Conservation (phyloP, 1,284 basidiomycete genomes). For the Rhodotorula sp. region DNA sequence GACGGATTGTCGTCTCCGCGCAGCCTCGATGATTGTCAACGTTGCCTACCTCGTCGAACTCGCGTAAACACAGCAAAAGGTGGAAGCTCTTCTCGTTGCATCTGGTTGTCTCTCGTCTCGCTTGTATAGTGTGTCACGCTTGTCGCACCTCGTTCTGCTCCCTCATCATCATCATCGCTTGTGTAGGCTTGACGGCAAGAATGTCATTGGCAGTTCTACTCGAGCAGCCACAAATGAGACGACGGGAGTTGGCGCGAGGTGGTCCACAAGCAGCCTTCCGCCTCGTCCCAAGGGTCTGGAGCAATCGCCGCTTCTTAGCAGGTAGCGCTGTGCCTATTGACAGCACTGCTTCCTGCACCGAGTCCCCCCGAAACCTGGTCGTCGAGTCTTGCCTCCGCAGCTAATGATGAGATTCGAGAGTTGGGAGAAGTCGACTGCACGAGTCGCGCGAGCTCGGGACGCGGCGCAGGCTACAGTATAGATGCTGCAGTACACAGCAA, state of each 20-base stretch:
- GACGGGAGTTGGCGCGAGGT: too few relatives aligned
- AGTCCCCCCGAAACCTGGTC: too few relatives aligned
- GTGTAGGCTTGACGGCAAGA: not conserved
- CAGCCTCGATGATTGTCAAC: slow-evolving; percentile 13
- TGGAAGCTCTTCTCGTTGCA: not conserved
- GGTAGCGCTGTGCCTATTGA: too few relatives aligned
- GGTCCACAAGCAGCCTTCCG: too few relatives aligned
- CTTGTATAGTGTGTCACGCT: not conserved
- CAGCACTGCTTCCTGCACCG: not conserved
- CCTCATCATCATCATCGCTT: not conserved
- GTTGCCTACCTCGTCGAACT: slow-evolving; percentile 2
- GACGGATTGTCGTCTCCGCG: not conserved
- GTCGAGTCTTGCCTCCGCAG: too few relatives aligned
- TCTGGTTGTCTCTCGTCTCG: not conserved
- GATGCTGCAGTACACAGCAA: not conserved
- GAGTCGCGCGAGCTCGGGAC: not conserved
- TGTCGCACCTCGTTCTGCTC: not conserved
- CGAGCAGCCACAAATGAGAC: too few relatives aligned
- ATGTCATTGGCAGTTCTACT: not conserved
- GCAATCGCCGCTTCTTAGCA: too few relatives aligned
- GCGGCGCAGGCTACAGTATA: too few relatives aligned
- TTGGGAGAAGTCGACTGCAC: not conserved
- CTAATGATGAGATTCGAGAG: too few relatives aligned
- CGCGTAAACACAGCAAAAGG: not conserved
- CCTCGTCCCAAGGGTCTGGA: too few relatives aligned